These are phyloP conservation scores for Fremontodendron californicum DNA, from an alignment of 345 rosid species.

Conservation along the genomic window DNA sequence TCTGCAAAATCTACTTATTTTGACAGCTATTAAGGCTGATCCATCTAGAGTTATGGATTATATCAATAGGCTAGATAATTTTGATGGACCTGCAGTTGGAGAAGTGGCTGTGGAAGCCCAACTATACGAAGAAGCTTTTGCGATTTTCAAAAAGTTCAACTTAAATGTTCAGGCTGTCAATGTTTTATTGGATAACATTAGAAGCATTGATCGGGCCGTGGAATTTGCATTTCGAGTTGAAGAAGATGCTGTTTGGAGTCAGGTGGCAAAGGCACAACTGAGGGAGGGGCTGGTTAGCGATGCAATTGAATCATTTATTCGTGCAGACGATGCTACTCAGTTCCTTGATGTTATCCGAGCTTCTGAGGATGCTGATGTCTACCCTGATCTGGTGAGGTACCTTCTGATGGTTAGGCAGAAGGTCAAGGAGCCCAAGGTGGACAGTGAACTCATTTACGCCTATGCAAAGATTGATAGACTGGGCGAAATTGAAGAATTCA, in stretches of 20 bases:
- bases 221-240: slow-evolving; percentile 96
- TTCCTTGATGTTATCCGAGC: slow-evolving; percentile 76
- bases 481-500: slow-evolving; percentile 85
- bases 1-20: slow-evolving; percentile 91
- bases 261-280: slow-evolving; percentile 92
- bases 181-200: slow-evolving; percentile 64
- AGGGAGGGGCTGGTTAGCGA: slow-evolving; percentile 94
- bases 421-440: slow-evolving; percentile 93
- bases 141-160: slow-evolving; percentile 83
- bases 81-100: slow-evolving; percentile 99
- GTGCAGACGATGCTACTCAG: slow-evolving; percentile 84
- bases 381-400: slow-evolving; percentile 90
- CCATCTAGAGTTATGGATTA: slow-evolving; percentile 98
- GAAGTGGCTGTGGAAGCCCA: slow-evolving; percentile 95
- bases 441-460: slow-evolving; percentile 89
- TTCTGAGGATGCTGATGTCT: slow-evolving; percentile 68
- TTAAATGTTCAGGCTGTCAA: slow-evolving; percentile 71
- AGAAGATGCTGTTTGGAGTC: slow-evolving; percentile 97
- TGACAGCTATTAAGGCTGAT: slow-evolving; percentile 96
- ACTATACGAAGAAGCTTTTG: slow-evolving; percentile 79
- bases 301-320: slow-evolving; percentile 93
- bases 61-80: slow-evolving; percentile 87
- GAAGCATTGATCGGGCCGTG: slow-evolving; percentile 80
- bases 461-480: slow-evolving; percentile 93
- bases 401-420: slow-evolving; percentile 97